Evolutionary conservation across 257 asterid genomes (phyloP).

Genomic region (Scutellaria baicalensis): DNA sequence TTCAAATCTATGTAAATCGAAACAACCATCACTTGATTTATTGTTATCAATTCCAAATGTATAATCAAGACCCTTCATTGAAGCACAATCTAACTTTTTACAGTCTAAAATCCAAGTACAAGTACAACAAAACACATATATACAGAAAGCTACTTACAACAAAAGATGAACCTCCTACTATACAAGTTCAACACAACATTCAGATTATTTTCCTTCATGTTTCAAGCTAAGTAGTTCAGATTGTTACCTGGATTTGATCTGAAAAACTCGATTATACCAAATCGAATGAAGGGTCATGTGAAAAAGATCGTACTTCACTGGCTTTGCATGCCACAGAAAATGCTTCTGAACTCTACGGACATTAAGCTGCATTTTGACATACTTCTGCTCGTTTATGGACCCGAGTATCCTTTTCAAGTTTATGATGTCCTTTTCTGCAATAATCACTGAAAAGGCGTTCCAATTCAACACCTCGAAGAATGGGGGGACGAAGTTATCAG

Average conservation of each 20-base stretch:
- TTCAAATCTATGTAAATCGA: too few species aligned
- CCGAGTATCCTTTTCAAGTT: constrained; percentile 51
- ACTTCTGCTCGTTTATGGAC: constrained; percentile 51
- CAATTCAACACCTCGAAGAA: constrained; percentile 81
- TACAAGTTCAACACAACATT: not conserved
- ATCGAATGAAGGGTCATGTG: constrained; percentile 95
- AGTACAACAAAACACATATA: not conserved
- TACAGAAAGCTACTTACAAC: constrained; percentile 1
- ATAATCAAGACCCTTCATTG: not conserved
- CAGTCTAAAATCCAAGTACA: not conserved
- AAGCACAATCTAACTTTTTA: not conserved
- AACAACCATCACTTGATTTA: too few species aligned
- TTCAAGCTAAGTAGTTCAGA: not conserved
- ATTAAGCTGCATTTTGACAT: constrained; percentile 60
- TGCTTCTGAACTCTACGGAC: constrained; percentile 65
- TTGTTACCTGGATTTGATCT: constrained; percentile 48
- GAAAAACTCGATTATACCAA: constrained; percentile 87
- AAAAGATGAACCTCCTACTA: not conserved
- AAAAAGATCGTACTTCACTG: constrained; percentile 69
- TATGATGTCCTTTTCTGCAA: constrained; percentile 69
- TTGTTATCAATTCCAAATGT: too few species aligned
- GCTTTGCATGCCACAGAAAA: constrained; percentile 83
- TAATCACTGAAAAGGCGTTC: constrained; percentile 55
- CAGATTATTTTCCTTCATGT: not conserved
- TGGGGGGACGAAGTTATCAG: constrained; percentile 90